Evolutionary conservation across 257 asterid genomes (phyloP).

Genomic region (Solanum megistacrolobum): DNA sequence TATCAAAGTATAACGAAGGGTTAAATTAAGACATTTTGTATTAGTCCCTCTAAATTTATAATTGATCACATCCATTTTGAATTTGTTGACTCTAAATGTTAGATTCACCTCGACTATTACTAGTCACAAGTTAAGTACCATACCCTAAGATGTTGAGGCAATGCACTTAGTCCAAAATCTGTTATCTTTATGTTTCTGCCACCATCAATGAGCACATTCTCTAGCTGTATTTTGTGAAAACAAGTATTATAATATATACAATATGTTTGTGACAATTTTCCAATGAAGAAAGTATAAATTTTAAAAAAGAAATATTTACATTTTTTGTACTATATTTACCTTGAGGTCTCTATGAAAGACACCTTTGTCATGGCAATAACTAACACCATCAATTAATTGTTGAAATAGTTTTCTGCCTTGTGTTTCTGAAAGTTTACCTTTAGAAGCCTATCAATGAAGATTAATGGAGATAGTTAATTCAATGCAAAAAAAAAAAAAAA

Average conservation of each 20-base stretch:
- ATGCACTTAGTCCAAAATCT: constrained; percentile 96
- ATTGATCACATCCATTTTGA: background rate
- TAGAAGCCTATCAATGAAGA: constrained; percentile 42
- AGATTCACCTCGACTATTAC: background rate
- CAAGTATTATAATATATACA: background rate
- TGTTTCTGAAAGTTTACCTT: constrained; percentile 65
- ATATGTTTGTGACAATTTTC: background rate
- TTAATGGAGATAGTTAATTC: background rate
- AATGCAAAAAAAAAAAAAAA: background rate
- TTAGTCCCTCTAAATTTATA: background rate
- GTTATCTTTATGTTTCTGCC: constrained; percentile 60
- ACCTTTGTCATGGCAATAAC: constrained; percentile 86
- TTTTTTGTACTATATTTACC: constrained; percentile 9
- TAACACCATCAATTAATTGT: constrained; percentile 81
- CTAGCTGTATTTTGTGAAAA: constrained; percentile 52
- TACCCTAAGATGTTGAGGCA: constrained; percentile 96
- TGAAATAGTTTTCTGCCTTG: constrained; percentile 86
- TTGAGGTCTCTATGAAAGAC: constrained; percentile 93
- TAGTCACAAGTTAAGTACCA: background rate
- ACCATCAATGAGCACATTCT: constrained; percentile 74
- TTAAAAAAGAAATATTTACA: background rate
- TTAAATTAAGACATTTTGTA: background rate
- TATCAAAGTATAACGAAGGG: background rate
- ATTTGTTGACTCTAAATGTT: background rate
- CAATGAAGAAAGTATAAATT: background rate